Base-by-base conservation (phyloP, 257 asterid genomes). In the Ocimum tenuiflorum region DNA sequence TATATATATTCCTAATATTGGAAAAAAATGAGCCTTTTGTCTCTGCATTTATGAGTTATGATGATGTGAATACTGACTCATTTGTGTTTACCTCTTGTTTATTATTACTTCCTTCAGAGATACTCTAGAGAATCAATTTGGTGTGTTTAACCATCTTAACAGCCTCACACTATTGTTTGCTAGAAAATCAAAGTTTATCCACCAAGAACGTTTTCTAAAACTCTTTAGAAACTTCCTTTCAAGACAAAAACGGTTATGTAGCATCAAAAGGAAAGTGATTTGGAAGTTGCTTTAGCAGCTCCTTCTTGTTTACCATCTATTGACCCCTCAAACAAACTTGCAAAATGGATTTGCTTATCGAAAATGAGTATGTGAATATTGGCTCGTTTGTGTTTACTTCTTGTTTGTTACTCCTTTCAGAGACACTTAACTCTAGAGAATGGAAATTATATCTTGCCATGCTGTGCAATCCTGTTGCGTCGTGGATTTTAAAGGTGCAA, bases 361-460 rank as follows among this genome's bases (percentile, higher is more conserved):
- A n/a, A n/a, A n/a, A n/a, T 42, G 12, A 18, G 56, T 61, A 24
- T 52, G 14, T 47, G 47, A 54, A 51, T 33, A 29, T 18, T 45
- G 23, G 20, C 41, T 69, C 13, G 22, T 31, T 17, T 11, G 60
- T 39, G 55, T 41, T 60, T 24, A 43, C 65, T 60, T 57, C 36
- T 71, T 4, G 42, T 29, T 73, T 60, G 43, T 74, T 77, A 42
- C 79, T 50, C 54, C 41, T 74, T 73, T 72, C 82, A 83, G 88
- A 77, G 61, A 66, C 52, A 48, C 56, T 27, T 4, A n/a, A 1
- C 4, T 19, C 59, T 48, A 4, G 35, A 60, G 47, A 50, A 86
- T 91, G 98, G 96, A 82, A 70, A 60, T 85, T 70, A 54, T 79
- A 59, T 78, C 86, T 14, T 80, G 85, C 70, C 82, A 79, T 61